These are phyloP conservation scores for Fusarium tjaetaba DNA, from an alignment of 2,329 filamentous ascomycete genomes.

Conservation along the genomic window DNA sequence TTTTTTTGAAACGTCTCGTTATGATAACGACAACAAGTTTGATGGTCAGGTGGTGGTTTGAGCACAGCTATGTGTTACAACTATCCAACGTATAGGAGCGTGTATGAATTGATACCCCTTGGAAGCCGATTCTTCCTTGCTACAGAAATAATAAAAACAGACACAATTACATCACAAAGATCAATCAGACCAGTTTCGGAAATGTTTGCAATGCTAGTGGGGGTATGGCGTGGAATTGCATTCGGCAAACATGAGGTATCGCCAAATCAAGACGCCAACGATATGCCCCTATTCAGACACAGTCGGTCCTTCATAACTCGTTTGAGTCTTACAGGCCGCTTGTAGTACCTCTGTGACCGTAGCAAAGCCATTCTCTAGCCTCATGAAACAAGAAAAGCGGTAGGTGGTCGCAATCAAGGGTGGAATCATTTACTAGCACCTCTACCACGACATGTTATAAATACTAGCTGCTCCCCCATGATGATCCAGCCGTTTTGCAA, in stretches of 20 bases:
- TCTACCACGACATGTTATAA: not conserved
- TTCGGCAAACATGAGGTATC: not conserved
- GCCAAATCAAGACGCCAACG: not conserved
- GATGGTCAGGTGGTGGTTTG: not conserved
- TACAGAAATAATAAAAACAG: not conserved
- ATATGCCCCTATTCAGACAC: not conserved
- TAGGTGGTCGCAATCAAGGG: not conserved
- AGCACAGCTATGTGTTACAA: conserved; percentile 5
- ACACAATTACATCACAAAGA: not conserved
- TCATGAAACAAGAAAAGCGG: conserved; percentile 19
- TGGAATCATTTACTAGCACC: not conserved
- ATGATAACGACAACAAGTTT: conserved; percentile 30
- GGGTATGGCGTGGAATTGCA: not conserved
- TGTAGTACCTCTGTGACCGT: conserved; percentile 10
- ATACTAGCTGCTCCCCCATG: not conserved
- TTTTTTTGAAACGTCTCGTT: conserved; percentile 5
- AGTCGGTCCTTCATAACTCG: conserved; percentile 17
- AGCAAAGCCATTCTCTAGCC: not conserved
- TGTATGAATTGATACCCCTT: conserved; percentile 36
- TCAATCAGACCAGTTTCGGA: not conserved
- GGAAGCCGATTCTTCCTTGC: conserved; percentile 8
- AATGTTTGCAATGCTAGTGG: not conserved
- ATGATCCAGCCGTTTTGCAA: not conserved
- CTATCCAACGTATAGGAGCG: not conserved
- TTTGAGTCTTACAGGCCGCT: conserved; percentile 1